Base-by-base conservation (phyloP, 441 rosid genomes). In the Hura crepitans region DNA sequence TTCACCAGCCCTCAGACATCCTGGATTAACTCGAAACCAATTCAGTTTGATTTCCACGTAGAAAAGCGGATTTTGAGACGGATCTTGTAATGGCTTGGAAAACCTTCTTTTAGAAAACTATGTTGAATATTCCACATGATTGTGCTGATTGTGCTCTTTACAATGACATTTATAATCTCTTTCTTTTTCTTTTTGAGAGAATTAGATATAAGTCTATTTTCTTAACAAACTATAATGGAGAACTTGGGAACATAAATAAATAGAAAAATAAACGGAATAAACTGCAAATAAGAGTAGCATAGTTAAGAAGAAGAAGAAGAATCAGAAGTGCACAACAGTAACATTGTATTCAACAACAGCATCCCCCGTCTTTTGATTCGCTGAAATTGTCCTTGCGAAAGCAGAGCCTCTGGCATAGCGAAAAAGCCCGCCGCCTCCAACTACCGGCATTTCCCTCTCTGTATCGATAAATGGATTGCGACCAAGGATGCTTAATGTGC, bases 291-390 rank as follows among this genome's bases (percentile, higher is more conserved):
- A 2, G 28, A 62, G 33, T 27, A 6, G 18, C 43, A 65, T 5
- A 30, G 14, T 23, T 35, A 10, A 20, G 31, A 15, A 6, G 49
- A 60, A 45, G 37, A n/a, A n/a, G n/a, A n/a, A n/a, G n/a, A n/a
- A 59, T 81, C 63, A 78, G 65, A 65, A 75, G 56, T 78, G 82
- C 58, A 77, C 64, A 25, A 77, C 81, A 71, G 76, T 37, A 5
- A 79, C 80, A 49, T 75, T 80, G 37, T 80, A 82, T 57, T 82
- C 79, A 51, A 80, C 80, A 9, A 72, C 76, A 12, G 75, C 87
- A 62, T 74, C 77, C 69, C 80, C 80, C 1, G 83, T 78, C 23
- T 71, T 66, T 39, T 31, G 47, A 65, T 79, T 65, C 31, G 49
- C 70, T 68, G 65, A 58, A 11, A 72, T 20, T 6, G 84, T 78